Percentiles rank a stretch among this genome's conserved stretches.
Conservation (phyloP, 1,284 basidiomycete genomes). For the Cryptococcus sp. region DNA sequence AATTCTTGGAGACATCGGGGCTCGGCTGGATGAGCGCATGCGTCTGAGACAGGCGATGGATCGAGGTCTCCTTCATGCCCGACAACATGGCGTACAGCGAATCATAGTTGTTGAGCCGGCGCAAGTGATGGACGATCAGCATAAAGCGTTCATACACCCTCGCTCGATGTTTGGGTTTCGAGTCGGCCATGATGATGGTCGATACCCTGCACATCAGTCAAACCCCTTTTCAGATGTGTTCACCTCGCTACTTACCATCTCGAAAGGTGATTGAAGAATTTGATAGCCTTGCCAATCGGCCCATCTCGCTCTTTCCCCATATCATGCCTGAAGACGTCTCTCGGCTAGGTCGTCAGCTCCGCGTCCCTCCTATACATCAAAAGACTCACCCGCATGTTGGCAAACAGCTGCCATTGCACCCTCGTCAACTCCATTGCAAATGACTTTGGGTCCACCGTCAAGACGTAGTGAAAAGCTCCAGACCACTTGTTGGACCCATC, state of each 20-base stretch:
- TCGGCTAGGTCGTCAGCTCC: conserved; percentile 17
- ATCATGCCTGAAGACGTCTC: conserved; percentile 44
- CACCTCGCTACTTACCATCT: conserved; percentile 29
- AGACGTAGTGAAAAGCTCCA: conserved; percentile 13
- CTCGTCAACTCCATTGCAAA: conserved; percentile 45
- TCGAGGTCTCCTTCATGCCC: conserved; percentile 41
- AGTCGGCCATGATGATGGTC: conserved; percentile 42
- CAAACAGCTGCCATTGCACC: conserved; percentile 44
- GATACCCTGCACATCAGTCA: conserved; percentile 29
- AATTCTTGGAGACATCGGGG: conserved; percentile 26
- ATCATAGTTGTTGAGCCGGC: conserved; percentile 46
- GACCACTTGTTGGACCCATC: conserved; percentile 15
- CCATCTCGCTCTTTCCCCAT: conserved; percentile 42
- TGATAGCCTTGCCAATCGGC: conserved; percentile 36
- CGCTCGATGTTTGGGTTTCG: conserved; percentile 43
- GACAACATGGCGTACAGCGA: conserved; percentile 43
- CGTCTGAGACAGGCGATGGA: conserved; percentile 39
- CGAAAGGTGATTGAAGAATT: conserved; percentile 46
- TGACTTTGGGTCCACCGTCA: conserved; percentile 25
- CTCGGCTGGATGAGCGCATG: conserved; percentile 28
- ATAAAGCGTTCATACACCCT: conserved; percentile 44
- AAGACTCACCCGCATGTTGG: conserved; percentile 33
- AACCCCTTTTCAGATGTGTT: background rate
- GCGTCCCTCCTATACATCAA: background rate
- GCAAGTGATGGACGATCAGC: conserved; percentile 39